These are phyloP conservation scores for Punica granatum DNA, from an alignment of 345 rosid species.

Conservation along the genomic window DNA sequence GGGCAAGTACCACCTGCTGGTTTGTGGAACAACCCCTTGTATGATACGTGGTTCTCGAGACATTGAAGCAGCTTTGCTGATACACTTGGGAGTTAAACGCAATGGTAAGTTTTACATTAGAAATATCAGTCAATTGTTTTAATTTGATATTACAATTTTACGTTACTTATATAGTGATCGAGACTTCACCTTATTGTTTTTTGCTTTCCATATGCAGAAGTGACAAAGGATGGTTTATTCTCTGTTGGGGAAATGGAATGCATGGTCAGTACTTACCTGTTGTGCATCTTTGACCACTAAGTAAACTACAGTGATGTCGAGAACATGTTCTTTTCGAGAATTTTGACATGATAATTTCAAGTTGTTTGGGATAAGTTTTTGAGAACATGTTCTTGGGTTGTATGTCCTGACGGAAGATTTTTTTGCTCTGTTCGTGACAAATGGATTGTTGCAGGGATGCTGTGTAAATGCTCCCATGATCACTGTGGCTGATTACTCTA, in stretches of 20 bases:
- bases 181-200: not conserved
- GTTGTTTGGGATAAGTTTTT: not conserved
- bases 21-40: slow-evolving; percentile 99
- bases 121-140: not conserved
- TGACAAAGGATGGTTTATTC: slow-evolving; percentile 97
- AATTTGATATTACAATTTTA: not conserved
- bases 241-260: slow-evolving; percentile 99
- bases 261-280: slow-evolving; percentile 43
- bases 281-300: not conserved
- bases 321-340: not conserved
- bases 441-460: slow-evolving; percentile 61
- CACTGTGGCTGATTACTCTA: slow-evolving; percentile 90
- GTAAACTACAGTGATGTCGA: not conserved
- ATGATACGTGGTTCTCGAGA: slow-evolving; percentile 93
- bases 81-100: slow-evolving; percentile 95
- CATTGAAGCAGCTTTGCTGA: slow-evolving; percentile 74
- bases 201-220: slow-evolving; percentile 39
- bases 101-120: slow-evolving; percentile 46
- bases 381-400: too few species aligned
- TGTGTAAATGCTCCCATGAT: slow-evolving; percentile 99
- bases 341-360: not conserved
- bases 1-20: slow-evolving; percentile 91
- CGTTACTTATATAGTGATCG: not conserved
- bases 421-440: too few species aligned
- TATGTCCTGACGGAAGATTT: too few species aligned